Base-by-base conservation (phyloP, 2,329 filamentous ascomycete genomes). In the Aspergillus udagawae region DNA sequence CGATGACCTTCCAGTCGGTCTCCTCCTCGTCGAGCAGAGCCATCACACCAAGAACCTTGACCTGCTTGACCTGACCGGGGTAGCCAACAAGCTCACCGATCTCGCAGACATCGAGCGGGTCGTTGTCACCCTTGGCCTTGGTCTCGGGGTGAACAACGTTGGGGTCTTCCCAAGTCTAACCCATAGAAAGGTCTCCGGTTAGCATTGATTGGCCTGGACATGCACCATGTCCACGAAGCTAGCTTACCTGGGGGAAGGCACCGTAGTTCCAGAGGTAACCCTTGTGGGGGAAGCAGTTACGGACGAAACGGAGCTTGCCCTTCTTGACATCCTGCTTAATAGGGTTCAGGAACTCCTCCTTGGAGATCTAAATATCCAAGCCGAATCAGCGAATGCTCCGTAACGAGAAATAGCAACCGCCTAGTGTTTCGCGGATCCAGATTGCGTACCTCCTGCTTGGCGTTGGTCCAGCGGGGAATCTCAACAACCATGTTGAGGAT, bases 211-310 rank as follows among this genome's bases (percentile, higher is more conserved):
- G 23, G 28, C 21, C 23, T 49, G 47, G 25, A 14, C 1, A 35
- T 23, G 3, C 12, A 12, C 9, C 17, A 29, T n/a, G 20, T 25
- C 21, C 21, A 48, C 25, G 14, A 12, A 28, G 28, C 23, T 54
- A 55, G 71, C 83, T 74, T 84, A 94, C 91, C 84, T 94, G 91
- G 71, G 94, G 94, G 88, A 99, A 97, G 79, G 92, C 92, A 82
- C 94, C 94, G 82, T 99, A 99, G 87, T 99, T 99, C 94, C 94
- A 99, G 71, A 99, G 91, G 81, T 99, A 99, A 67, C 94, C 94
- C 87, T 99, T 97, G 89, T 99, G 94, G 71, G 94, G 94, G 86
- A 99, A 99, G 88, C 94, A 99, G 89, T 99, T 99, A 82, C 94
- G 92, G 77, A 99, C 94, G 77, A 89, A 99, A 74, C 94, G 91